Conservation (phyloP, 257 asterid species). For the Scutellaria minor region DNA sequence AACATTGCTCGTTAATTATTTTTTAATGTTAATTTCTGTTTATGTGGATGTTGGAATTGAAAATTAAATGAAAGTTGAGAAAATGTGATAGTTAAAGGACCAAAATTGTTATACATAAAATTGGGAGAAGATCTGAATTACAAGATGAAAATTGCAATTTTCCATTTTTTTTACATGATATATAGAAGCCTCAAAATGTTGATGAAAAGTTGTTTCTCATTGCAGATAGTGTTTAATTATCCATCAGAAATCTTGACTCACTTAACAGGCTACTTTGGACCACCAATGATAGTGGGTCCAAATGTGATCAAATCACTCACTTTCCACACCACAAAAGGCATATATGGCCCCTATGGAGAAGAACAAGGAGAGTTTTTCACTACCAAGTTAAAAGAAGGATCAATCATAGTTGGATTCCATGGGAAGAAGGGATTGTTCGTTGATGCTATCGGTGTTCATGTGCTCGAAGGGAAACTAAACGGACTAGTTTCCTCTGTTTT, state of each 20-base stretch:
- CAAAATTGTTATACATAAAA: too few relatives aligned
- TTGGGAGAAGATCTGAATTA: too few relatives aligned
- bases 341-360: constrained; percentile 80
- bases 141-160: background rate
- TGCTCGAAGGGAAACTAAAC: constrained; percentile 48
- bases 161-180: too few relatives aligned
- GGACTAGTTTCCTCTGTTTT: constrained; percentile 22
- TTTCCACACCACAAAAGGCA: constrained; percentile 74
- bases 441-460: constrained; percentile 76
- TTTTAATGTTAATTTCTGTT: too few relatives aligned
- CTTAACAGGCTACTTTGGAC: constrained; percentile 69
- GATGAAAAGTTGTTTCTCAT: background rate
- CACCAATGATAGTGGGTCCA: constrained; percentile 77
- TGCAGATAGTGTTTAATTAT: constrained; percentile 67
- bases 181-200: background rate
- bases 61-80: too few relatives aligned
- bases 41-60: too few relatives aligned
- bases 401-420: constrained; percentile 66
- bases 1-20: too few relatives aligned
- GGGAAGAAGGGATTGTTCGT: constrained; percentile 81
- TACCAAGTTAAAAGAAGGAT: constrained; percentile 60
- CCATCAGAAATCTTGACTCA: constrained; percentile 79
- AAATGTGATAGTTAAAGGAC: too few relatives aligned
- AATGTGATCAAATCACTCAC: constrained; percentile 70
- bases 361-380: constrained; percentile 72